Base-by-base conservation (phyloP, 1,284 basidiomycete genomes). In the Bjerkandera adusta region DNA sequence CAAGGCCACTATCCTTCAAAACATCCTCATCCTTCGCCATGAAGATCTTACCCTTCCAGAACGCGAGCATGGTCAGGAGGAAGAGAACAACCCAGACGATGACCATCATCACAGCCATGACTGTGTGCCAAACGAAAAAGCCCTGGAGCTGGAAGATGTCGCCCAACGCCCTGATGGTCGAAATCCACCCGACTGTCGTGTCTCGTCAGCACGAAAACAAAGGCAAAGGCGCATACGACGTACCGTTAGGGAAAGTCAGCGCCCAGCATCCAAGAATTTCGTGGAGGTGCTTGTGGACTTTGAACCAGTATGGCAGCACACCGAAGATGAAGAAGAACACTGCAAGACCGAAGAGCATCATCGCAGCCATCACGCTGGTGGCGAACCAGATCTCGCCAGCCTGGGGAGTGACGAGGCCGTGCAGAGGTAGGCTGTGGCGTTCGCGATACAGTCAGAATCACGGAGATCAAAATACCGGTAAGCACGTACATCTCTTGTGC, bases 191-290 rank as follows among this genome's bases (percentile, higher is more conserved):
- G 24, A 76, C 73, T 68, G 46, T 24, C n/a, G n/a, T n/a, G n/a
- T n/a, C n/a, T n/a, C n/a, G n/a, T n/a, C 33, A 35, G 21, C 13
- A 25, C 11, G 18, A 12, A 36, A 6, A 15, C 22, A 42, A 48
- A n/a, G 45, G 49, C 24, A 41, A 40, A 25, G 21, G 24, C 25
- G 22, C 29, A 48, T 24, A 8, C n/a, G 27, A 43, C 63, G 4
- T 51, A 69, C 70, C 69, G 52, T 74, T 75, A 2, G 73, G 73
- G 61, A 76, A 75, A 4, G 72, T 75, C 51, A 76, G 52, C 5
- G 72, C 71, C 72, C 73, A 74, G 55, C 67, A 75, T 45, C 73
- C 72, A n/a, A 76, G 66, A 45, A 76, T 76, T 48, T 76, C 72
- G 47, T 64, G 57, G 36, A 76, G 62, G 41, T 70, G 61, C 59